A percentile compares a stretch with the other conserved stretches of the same genome.
Evolutionary conservation across 2,329 filamentous ascomycete species (phyloP).

Genomic region (Neofusicoccum umdonicola): DNA sequence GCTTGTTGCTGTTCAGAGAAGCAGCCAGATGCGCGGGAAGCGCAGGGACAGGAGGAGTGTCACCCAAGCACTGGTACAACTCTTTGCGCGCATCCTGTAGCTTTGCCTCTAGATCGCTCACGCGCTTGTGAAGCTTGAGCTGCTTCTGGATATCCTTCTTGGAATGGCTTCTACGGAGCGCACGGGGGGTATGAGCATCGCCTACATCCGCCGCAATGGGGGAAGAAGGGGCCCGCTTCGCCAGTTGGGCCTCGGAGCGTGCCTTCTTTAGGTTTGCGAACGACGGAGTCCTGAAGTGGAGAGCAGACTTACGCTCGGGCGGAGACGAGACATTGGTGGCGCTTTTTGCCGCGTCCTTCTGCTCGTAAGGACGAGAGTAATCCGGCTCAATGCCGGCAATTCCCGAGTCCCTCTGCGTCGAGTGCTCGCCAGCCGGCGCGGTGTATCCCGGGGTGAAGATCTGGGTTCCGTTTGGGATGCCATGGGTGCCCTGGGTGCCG

Average conservation of each 20-base stretch:
- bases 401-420: slow-evolving; percentile 17
- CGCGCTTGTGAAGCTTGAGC: slow-evolving; percentile 57
- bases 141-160: slow-evolving; percentile 58
- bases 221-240: slow-evolving; percentile 19
- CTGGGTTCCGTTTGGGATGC: slow-evolving; percentile 21
- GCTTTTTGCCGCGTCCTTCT: slow-evolving; percentile 10
- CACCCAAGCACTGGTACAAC: slow-evolving; percentile 48
- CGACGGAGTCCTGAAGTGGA: slow-evolving; percentile 19
- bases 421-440: background rate
- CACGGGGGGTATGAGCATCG: slow-evolving; percentile 15
- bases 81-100: slow-evolving; percentile 56
- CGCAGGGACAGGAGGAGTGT: slow-evolving; percentile 34
- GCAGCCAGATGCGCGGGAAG: slow-evolving; percentile 29
- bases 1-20: slow-evolving; percentile 9
- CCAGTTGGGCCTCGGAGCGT: slow-evolving; percentile 11
- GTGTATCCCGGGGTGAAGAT: slow-evolving; percentile 16
- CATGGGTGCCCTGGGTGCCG: slow-evolving; percentile 31
- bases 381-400: slow-evolving; percentile 16
- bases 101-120: slow-evolving; percentile 60
- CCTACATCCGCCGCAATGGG: background rate
- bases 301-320: slow-evolving; percentile 15
- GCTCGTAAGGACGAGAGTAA: slow-evolving; percentile 9
- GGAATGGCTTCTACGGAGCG: slow-evolving; percentile 49
- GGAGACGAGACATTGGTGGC: slow-evolving; percentile 12
- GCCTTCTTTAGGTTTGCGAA: slow-evolving; percentile 16